phyloP scores from a whole-genome alignment of 2,329 filamentous ascomycete genomes.

The Fusarium caatingaense region DNA sequence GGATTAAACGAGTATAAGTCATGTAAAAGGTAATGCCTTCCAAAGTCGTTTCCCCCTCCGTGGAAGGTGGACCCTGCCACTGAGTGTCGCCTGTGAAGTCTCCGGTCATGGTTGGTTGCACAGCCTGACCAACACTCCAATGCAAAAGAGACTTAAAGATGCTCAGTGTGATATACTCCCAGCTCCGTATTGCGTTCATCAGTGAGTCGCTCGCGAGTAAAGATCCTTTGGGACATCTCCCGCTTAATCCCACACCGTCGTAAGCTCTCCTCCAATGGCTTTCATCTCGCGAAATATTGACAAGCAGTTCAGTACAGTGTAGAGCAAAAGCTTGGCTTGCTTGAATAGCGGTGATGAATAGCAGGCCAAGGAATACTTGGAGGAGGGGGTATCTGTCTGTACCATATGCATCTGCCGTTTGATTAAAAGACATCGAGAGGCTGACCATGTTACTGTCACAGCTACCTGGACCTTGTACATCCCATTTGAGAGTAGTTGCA shows the following conservation, averaged over 20 bases:
- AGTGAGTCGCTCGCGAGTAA: not conserved
- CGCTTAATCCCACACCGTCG: not conserved
- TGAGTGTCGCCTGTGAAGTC: too few relatives aligned
- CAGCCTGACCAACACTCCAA: not conserved
- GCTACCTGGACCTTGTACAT: not conserved
- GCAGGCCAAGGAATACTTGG: not conserved
- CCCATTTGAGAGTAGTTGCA: not conserved
- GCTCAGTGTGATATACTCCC: not conserved
- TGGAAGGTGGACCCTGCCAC: too few relatives aligned
- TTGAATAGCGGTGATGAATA: not conserved
- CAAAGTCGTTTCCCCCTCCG: not conserved
- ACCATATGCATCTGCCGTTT: rapidly evolving
- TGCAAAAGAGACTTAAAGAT: not conserved
- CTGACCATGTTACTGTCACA: not conserved
- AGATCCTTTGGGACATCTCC: not conserved
- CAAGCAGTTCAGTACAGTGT: not conserved
- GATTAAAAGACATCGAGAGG: not conserved
- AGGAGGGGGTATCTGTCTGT: not conserved
- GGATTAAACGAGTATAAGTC: not conserved
- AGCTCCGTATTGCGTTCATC: not conserved
- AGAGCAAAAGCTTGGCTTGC: not conserved
- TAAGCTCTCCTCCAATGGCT: not conserved
- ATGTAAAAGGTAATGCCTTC: not conserved
- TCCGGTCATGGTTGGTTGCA: too few relatives aligned
- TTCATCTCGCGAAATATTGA: not conserved